Evolutionary conservation across 1,139 yeast genomes (phyloP).

Genomic region (Cylindricascospora bacillispora): DNA sequence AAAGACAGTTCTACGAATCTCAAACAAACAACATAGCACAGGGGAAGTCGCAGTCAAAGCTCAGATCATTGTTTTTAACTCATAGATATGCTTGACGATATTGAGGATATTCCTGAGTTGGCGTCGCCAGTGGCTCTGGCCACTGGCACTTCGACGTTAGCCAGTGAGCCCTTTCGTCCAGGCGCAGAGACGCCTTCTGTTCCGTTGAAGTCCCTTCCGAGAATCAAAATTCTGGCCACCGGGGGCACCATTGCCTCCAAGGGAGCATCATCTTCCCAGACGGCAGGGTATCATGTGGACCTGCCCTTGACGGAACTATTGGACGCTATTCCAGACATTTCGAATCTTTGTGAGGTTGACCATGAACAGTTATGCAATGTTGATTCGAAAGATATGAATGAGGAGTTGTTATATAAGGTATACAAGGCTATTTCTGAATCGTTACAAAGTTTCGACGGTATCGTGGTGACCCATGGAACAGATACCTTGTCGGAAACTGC

Average conservation of each 20-base stretch:
- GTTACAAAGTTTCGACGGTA: conserved; percentile 33
- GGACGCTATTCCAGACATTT: conserved; percentile 47
- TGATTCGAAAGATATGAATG: conserved; percentile 51
- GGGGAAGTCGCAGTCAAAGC: no score
- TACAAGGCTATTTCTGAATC: conserved; percentile 33
- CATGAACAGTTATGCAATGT: conserved; percentile 55
- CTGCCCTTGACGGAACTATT: conserved; percentile 51
- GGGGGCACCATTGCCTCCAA: conserved; percentile 68
- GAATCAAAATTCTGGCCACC: conserved; percentile 51
- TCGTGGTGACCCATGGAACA: conserved; percentile 62
- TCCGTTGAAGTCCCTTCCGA: no score
- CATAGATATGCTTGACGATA: no score
- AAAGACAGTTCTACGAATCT: no score
- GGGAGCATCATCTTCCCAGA: conserved; percentile 41
- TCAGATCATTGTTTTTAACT: no score
- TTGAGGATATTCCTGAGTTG: no score
- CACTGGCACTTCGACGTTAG: no score
- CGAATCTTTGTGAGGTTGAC: conserved; percentile 43
- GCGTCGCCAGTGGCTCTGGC: no score
- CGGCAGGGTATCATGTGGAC: conserved; percentile 60
- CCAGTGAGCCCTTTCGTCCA: no score
- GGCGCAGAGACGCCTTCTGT: no score
- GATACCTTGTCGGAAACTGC: conserved; percentile 65
- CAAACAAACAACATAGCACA: no score
- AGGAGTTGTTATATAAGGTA: conserved; percentile 27